Conservation (phyloP, 192 early-diverging fungal species). For the Coemansia sp. region DNA sequence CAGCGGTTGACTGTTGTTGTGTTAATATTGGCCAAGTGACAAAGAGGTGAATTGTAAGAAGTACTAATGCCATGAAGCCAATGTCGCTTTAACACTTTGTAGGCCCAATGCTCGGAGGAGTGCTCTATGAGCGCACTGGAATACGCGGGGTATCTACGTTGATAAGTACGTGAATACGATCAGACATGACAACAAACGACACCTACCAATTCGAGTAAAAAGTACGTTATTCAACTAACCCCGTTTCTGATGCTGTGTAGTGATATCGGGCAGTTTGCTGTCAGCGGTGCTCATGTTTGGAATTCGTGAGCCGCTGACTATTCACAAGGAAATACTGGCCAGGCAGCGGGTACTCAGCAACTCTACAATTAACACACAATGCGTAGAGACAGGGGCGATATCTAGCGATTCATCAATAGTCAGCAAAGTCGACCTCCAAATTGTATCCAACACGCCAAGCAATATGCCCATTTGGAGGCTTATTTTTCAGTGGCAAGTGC, state of each 20-base stretch:
- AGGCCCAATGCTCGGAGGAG: slow-evolving; percentile 43
- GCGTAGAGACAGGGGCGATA: background rate
- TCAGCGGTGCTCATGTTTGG: slow-evolving; percentile 21
- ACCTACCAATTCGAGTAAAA: too few relatives aligned
- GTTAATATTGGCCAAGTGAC: background rate
- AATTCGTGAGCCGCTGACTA: slow-evolving; percentile 40
- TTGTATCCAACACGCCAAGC: background rate
- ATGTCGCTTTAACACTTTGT: background rate
- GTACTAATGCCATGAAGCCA: background rate
- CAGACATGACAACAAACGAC: background rate
- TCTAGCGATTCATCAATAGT: background rate
- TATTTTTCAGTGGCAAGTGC: slow-evolving; percentile 48
- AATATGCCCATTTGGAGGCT: slow-evolving; percentile 44
- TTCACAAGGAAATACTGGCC: slow-evolving; percentile 23
- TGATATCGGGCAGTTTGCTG: slow-evolving; percentile 3
- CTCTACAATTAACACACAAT: background rate
- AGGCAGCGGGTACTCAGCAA: background rate
- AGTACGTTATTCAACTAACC: background rate
- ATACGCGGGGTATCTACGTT: slow-evolving; percentile 42
- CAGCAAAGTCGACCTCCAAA: background rate
- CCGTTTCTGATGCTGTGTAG: background rate
- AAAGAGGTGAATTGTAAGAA: background rate
- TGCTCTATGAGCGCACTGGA: slow-evolving; percentile 34
- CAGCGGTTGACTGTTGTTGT: background rate
- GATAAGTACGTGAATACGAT: slow-evolving; percentile 30